These are phyloP conservation scores for Fraxinus excelsior DNA, from an alignment of 257 asterid genomes.

Conservation along the genomic window DNA sequence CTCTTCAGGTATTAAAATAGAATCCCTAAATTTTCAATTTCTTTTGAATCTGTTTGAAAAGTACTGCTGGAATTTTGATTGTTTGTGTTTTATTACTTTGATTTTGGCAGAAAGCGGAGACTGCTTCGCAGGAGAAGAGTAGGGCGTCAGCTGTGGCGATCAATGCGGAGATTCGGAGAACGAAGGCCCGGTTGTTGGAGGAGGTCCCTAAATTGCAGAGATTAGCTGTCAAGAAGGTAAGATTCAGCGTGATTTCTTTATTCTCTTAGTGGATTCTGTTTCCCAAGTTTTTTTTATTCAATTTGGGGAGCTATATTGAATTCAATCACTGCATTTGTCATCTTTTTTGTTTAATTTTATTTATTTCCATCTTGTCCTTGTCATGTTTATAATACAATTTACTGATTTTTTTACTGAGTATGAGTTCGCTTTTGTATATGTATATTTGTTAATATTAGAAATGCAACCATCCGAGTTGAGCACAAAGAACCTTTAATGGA, in stretches of 20 bases:
- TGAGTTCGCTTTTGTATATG: background rate
- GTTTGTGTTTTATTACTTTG: background rate
- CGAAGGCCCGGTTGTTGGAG: slow-evolving; percentile 79
- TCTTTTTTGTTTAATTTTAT: background rate
- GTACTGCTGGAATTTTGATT: background rate
- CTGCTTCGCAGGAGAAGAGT: slow-evolving; percentile 70
- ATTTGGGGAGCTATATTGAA: background rate
- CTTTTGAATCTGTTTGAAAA: background rate
- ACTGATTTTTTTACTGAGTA: background rate
- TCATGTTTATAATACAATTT: background rate
- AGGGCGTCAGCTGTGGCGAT: slow-evolving; percentile 90
- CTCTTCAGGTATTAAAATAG: slow-evolving; percentile 60
- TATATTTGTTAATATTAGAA: background rate
- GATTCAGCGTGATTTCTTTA: background rate
- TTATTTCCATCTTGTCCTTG: background rate
- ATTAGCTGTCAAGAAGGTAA: slow-evolving; percentile 84
- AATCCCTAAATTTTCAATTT: background rate
- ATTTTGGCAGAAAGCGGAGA: slow-evolving; percentile 74
- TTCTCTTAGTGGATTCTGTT: background rate
- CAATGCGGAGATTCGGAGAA: slow-evolving; percentile 91
- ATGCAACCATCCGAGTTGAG: background rate
- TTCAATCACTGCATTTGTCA: background rate
- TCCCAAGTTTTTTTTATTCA: background rate
- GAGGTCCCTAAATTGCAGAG: slow-evolving; percentile 95
- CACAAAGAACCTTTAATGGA: background rate